Conservation (phyloP, 2,329 filamentous ascomycete species). For the Xylariaceae sp. region DNA sequence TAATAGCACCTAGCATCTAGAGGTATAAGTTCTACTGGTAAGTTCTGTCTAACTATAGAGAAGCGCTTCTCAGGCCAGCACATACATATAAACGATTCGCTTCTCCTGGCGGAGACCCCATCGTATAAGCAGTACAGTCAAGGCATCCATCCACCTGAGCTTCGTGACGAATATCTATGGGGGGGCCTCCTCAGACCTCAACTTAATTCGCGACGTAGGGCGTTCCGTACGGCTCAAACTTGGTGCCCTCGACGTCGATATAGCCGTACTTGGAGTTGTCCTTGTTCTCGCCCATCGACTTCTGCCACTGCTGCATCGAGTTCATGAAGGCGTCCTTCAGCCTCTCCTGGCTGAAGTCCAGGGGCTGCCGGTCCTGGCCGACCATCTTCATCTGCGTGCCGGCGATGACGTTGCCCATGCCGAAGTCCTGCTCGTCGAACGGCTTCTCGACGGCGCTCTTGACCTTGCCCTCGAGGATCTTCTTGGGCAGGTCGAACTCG, state of each 20-base stretch:
- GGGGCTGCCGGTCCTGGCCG: conserved; percentile 23
- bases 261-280: conserved; percentile 26
- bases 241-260: conserved; percentile 22
- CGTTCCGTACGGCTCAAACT: conserved; percentile 26
- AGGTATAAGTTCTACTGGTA: too few relatives aligned
- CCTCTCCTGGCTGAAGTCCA: conserved; percentile 24
- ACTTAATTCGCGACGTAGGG: conserved; percentile 15
- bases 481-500: conserved; percentile 25
- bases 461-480: conserved; percentile 31
- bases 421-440: conserved; percentile 46
- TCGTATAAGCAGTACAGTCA: too few relatives aligned
- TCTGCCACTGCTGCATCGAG: conserved; percentile 22
- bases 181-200: too few relatives aligned
- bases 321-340: conserved; percentile 22
- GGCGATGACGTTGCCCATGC: conserved; percentile 19
- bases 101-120: too few relatives aligned
- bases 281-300: conserved; percentile 23
- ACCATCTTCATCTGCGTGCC: conserved; percentile 28
- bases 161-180: too few relatives aligned
- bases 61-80: too few relatives aligned
- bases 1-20: too few relatives aligned
- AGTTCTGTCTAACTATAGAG: too few relatives aligned
- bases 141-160: too few relatives aligned
- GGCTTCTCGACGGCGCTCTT: conserved; percentile 39
- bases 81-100: too few relatives aligned